Evolutionary conservation across 2,329 filamentous ascomycete genomes (phyloP).

Genomic region (Cylindrodendrum hubeiense): DNA sequence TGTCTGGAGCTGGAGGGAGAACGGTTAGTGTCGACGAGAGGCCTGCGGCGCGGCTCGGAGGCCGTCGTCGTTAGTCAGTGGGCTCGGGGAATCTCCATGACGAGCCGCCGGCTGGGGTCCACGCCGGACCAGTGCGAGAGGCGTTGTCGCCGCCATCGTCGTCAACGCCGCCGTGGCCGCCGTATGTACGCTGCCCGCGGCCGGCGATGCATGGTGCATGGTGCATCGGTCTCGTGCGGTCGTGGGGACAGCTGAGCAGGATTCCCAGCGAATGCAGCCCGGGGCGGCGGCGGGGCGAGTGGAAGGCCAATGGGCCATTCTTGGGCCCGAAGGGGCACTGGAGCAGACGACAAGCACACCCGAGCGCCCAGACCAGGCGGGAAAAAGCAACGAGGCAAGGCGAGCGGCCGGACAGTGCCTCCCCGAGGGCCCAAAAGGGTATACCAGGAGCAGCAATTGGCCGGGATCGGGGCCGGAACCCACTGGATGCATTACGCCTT

Average conservation of each 20-base stretch:
- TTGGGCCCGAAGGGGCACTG: slow-evolving; percentile 24
- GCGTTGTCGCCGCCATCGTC: slow-evolving; percentile 24
- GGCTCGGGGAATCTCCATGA: slow-evolving; percentile 28
- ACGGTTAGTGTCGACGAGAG: slow-evolving; percentile 25
- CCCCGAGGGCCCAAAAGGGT: slow-evolving; percentile 35
- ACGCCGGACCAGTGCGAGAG: slow-evolving; percentile 21
- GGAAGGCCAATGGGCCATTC: slow-evolving; percentile 19
- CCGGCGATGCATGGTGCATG: slow-evolving; percentile 27
- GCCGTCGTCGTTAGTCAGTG: slow-evolving; percentile 32
- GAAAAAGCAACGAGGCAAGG: slow-evolving; percentile 43
- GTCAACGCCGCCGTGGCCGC: slow-evolving; percentile 28
- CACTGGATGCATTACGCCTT: slow-evolving; percentile 30
- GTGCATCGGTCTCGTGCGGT: slow-evolving; percentile 32
- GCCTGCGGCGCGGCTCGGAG: slow-evolving; percentile 36
- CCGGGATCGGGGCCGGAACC: slow-evolving; percentile 41
- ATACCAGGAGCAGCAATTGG: slow-evolving; percentile 33
- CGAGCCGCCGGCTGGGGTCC: slow-evolving; percentile 27
- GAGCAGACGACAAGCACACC: slow-evolving; percentile 39
- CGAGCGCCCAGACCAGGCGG: slow-evolving; percentile 40
- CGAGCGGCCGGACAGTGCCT: slow-evolving; percentile 33
- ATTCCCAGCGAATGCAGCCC: slow-evolving; percentile 19
- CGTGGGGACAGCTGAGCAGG: slow-evolving; percentile 33
- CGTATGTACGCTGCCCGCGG: slow-evolving; percentile 9
- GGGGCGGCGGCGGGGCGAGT: slow-evolving; percentile 11
- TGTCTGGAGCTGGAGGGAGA: slow-evolving; percentile 33